phyloP scores from a whole-genome alignment of 2,329 filamentous ascomycete species.

The Talaromyces sp. region DNA sequence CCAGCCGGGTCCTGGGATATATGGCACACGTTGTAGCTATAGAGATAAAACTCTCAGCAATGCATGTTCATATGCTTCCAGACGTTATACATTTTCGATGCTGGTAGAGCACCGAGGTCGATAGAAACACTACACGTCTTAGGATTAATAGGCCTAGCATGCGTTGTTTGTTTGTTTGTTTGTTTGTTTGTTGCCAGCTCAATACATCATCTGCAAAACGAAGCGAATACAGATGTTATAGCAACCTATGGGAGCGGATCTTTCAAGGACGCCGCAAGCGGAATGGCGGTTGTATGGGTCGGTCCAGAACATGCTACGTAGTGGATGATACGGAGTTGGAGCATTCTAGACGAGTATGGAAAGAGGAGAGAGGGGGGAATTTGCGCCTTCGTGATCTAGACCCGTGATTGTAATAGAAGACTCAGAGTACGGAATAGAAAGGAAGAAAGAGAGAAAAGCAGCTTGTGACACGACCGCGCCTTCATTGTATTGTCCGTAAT shows the following conservation, averaged over 20 bases:
- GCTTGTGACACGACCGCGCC: neutral
- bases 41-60: neutral
- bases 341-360: neutral
- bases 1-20: neutral
- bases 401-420: neutral
- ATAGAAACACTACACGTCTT: neutral
- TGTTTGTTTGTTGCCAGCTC: neutral
- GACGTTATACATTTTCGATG: neutral
- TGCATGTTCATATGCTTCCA: neutral
- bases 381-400: neutral
- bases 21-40: neutral
- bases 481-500: conserved; percentile 3
- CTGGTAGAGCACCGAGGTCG: neutral
- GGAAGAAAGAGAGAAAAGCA: neutral
- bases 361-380: neutral
- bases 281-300: neutral
- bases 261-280: neutral
- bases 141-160: neutral
- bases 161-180: neutral
- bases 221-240: neutral
- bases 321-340: conserved; percentile 1
- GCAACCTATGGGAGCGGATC: neutral
- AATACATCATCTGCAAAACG: neutral
- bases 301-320: conserved; percentile 5
- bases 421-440: neutral